A percentile compares a stretch with the other conserved stretches of the same genome.
Evolutionary conservation across 2,329 filamentous ascomycete species (phyloP).

Genomic region (Fusarium sp.): DNA sequence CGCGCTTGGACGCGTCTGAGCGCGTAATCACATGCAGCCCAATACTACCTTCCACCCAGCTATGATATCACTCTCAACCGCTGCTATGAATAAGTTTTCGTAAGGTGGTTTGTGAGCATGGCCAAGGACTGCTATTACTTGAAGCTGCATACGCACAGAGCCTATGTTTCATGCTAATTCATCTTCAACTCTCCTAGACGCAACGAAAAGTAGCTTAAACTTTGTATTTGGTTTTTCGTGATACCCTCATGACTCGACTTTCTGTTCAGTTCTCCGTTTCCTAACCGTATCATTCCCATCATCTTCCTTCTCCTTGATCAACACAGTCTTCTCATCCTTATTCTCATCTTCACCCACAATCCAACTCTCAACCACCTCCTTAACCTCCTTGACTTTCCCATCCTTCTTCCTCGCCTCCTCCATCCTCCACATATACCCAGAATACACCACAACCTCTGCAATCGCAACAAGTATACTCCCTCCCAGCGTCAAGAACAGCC

Average conservation of each 20-base stretch:
- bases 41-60: conserved; percentile 2
- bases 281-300: conserved; percentile 42
- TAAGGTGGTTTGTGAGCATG: not conserved
- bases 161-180: too few species aligned
- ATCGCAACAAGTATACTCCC: conserved; percentile 80
- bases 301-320: conserved; percentile 45
- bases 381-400: conserved; percentile 73
- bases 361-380: conserved; percentile 82
- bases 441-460: conserved; percentile 84
- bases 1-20: conserved; percentile 34
- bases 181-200: too few species aligned
- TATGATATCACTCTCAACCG: conserved; percentile 35
- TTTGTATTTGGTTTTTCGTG: not conserved
- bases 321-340: conserved; percentile 43
- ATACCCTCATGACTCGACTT: conserved; percentile 23
- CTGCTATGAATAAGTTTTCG: not conserved
- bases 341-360: conserved; percentile 65
- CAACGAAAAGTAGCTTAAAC: not conserved
- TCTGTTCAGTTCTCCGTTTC: conserved; percentile 44
- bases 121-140: too few species aligned
- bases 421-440: conserved; percentile 81
- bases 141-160: too few species aligned
- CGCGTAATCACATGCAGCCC: conserved; percentile 37
- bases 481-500: conserved; percentile 80
- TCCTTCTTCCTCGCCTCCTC: conserved; percentile 77